phyloP scores from a whole-genome alignment of 805 yeast species.

The Myxozyma udenii region DNA sequence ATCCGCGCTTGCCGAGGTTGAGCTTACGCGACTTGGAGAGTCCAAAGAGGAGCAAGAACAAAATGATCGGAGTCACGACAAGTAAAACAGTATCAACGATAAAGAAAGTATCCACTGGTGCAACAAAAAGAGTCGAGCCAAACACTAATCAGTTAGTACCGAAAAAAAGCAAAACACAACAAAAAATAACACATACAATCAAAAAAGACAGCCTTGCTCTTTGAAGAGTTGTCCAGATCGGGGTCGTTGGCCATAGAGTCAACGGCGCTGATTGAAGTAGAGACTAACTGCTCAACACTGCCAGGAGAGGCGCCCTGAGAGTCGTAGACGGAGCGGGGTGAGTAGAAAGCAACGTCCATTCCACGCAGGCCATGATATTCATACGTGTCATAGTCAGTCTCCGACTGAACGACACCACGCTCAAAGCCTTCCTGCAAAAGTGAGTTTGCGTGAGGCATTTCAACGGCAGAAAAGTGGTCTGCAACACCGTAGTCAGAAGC shows the following conservation, averaged over 20 bases:
- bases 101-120: conserved; percentile 40
- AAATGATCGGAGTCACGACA: conserved; percentile 53
- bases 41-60: conserved; percentile 45
- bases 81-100: conserved; percentile 53
- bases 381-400: conserved; percentile 82
- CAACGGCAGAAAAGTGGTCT: conserved; percentile 50
- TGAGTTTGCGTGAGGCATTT: conserved; percentile 71
- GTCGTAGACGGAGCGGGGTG: conserved; percentile 80
- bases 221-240: conserved; percentile 37
- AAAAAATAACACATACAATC: conserved; percentile 40
- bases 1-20: conserved; percentile 42
- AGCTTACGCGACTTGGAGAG: conserved; percentile 28
- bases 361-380: conserved; percentile 68
- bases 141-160: conserved; percentile 12
- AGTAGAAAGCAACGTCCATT: conserved; percentile 83
- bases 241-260: conserved; percentile 45
- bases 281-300: conserved; percentile 82
- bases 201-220: conserved; percentile 53
- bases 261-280: conserved; percentile 62
- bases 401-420: conserved; percentile 65
- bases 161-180: not conserved
- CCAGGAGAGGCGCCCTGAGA: conserved; percentile 64
- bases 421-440: conserved; percentile 82
- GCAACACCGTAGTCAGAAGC: conserved; percentile 57
- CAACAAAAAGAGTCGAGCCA: conserved; percentile 27